Conservation (phyloP, 2,329 filamentous ascomycete genomes). For the Dactylonectria estremocensis region DNA sequence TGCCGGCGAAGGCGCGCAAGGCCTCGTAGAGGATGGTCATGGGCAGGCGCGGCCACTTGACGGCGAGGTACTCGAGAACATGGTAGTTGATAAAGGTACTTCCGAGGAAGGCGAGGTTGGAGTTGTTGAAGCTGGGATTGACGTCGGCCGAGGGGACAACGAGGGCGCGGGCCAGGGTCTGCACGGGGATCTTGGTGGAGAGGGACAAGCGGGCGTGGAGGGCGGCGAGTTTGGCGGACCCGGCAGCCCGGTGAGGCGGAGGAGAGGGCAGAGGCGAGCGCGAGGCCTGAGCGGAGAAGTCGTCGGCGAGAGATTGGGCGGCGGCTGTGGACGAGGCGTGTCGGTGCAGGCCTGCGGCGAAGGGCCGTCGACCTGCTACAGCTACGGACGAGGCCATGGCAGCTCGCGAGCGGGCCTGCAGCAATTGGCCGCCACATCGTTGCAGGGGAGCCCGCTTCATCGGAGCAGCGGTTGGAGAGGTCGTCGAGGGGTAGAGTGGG, state of each 20-base stretch:
- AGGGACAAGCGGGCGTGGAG: constrained; percentile 91
- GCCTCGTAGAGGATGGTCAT: constrained; percentile 90
- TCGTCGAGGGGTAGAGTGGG: not conserved
- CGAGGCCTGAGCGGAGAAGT: constrained; percentile 37
- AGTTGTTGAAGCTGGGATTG: constrained; percentile 89
- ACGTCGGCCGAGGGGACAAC: constrained; percentile 88
- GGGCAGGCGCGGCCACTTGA: constrained; percentile 91
- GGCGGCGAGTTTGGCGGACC: constrained; percentile 91
- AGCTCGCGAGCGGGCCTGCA: constrained; percentile 53
- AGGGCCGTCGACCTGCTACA: constrained; percentile 44
- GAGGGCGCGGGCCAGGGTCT: constrained; percentile 88
- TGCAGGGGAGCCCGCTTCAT: constrained; percentile 62
- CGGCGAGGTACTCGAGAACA: constrained; percentile 88
- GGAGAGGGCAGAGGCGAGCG: constrained; percentile 76
- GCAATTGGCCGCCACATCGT: constrained; percentile 60
- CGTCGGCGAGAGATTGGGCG: constrained; percentile 43
- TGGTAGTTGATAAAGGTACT: constrained; percentile 90
- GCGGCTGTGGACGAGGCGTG: constrained; percentile 53
- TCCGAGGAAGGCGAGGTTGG: constrained; percentile 85
- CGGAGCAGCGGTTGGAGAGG: constrained; percentile 36
- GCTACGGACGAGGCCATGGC: constrained; percentile 19
- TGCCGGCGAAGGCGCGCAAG: constrained; percentile 87
- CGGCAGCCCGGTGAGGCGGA: constrained; percentile 73
- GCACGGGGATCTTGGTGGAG: constrained; percentile 83
- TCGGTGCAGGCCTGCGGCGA: constrained; percentile 37